A percentile compares a stretch with the other conserved stretches of the same genome.
phyloP scores from a whole-genome alignment of 176 grass and related monocot species.

The Paspalum vaginatum region DNA sequence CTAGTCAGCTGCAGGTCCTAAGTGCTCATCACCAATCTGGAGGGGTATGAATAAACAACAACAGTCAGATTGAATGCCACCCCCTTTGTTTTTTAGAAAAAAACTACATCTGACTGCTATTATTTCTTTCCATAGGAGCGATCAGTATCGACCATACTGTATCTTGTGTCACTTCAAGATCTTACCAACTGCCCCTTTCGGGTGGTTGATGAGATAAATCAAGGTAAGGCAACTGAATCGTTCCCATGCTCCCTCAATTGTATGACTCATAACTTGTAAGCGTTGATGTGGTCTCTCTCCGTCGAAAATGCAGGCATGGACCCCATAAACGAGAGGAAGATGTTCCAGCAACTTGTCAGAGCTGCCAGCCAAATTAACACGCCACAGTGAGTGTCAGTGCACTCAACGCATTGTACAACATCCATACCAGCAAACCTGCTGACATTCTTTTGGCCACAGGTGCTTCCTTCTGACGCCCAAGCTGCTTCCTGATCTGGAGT shows the following conservation, averaged over 20 bases:
- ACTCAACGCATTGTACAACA: neutral
- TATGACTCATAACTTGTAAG: constrained; percentile 20
- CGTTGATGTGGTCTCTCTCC: neutral
- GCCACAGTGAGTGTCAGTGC: constrained; percentile 67
- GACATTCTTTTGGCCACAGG: constrained; percentile 38
- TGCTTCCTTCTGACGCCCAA: constrained; percentile 97
- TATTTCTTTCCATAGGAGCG: constrained; percentile 66
- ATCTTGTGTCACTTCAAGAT: constrained; percentile 97
- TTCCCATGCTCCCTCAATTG: neutral
- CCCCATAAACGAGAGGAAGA: constrained; percentile 97
- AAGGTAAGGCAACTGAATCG: constrained; percentile 53
- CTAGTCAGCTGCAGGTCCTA: constrained; percentile 87
- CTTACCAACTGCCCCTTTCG: constrained; percentile 91
- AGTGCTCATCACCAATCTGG: constrained; percentile 96
- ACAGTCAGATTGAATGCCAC: neutral
- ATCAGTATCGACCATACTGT: constrained; percentile 94
- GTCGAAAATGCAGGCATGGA: constrained; percentile 74
- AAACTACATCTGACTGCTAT: neutral
- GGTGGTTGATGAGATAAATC: constrained; percentile 98
- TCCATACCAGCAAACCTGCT: neutral
- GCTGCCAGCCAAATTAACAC: constrained; percentile 90
- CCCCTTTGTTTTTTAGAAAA: neutral
- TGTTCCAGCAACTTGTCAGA: constrained; percentile 98
- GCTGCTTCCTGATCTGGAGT: constrained; percentile 88
- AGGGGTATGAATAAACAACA: constrained; percentile 65